Conservation (phyloP, 2,329 filamentous ascomycete species). For the Fusarium xyrophilum region DNA sequence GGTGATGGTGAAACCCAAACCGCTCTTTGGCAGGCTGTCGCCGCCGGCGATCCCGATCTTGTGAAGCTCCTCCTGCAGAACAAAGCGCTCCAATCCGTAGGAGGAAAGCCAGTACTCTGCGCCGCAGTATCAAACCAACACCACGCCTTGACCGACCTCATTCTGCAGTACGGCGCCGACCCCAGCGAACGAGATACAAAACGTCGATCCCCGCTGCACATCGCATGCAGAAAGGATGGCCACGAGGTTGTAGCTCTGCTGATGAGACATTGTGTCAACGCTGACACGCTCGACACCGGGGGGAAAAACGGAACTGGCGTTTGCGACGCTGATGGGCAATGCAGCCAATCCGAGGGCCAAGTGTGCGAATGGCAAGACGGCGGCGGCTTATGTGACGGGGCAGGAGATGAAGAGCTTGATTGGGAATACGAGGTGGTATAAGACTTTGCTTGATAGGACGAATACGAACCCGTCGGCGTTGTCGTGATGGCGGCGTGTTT, state of each 20-base stretch:
- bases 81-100: accelerated
- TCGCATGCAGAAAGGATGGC: not conserved
- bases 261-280: not conserved
- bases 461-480: not conserved
- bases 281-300: accelerated
- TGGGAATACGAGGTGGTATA: not conserved
- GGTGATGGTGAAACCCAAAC: accelerated
- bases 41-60: not conserved
- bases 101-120: not conserved
- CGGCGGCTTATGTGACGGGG: not conserved
- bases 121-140: accelerated
- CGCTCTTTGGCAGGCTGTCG: not conserved
- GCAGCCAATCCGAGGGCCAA: not conserved
- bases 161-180: not conserved
- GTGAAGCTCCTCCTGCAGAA: not conserved
- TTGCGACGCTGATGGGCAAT: not conserved
- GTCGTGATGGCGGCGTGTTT: accelerated
- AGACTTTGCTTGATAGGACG: not conserved
- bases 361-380: conserved; percentile 5
- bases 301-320: not conserved
- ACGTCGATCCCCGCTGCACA: not conserved
- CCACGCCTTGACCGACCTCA: accelerated
- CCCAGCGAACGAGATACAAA: not conserved
- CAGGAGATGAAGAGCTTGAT: not conserved
- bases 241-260: not conserved